phyloP scores from a whole-genome alignment of 805 yeast species.

The Saccharomycopsis sp. region DNA sequence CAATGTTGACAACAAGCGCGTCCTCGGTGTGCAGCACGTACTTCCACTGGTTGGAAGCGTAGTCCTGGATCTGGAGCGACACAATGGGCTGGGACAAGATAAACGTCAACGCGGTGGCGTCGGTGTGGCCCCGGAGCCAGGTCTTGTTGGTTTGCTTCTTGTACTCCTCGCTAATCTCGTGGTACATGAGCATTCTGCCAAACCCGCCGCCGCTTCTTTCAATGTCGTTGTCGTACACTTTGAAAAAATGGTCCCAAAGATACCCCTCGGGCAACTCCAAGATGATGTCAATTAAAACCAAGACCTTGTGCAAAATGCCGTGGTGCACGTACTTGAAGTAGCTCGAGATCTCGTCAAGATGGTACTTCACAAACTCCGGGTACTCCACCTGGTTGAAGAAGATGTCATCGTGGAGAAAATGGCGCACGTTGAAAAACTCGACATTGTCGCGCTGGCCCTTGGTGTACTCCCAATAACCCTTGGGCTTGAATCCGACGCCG shows the following conservation, averaged over 20 bases:
- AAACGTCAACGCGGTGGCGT: constrained; percentile 34
- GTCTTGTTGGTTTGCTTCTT: constrained; percentile 30
- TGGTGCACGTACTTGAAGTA: constrained; percentile 34
- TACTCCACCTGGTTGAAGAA: constrained; percentile 25
- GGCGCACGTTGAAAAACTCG: constrained; percentile 36
- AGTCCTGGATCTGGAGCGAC: constrained; percentile 33
- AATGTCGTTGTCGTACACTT: constrained; percentile 27
- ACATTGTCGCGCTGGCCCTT: constrained; percentile 37
- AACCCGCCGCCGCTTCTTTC: constrained; percentile 33
- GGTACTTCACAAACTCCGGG: constrained; percentile 34
- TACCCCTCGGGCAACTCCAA: constrained; percentile 41
- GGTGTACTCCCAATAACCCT: constrained; percentile 39
- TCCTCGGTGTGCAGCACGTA: constrained; percentile 31
- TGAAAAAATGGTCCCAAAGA: constrained; percentile 31
- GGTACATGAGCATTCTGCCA: constrained; percentile 33
- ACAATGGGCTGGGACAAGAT: constrained; percentile 35
- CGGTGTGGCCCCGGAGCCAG: constrained; percentile 42
- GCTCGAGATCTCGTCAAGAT: constrained; percentile 32
- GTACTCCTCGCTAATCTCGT: constrained; percentile 28
- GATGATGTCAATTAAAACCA: constrained; percentile 35
- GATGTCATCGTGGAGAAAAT: constrained; percentile 31
- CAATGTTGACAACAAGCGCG: constrained; percentile 34
- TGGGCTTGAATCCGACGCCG: constrained; percentile 40
- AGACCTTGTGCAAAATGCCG: constrained; percentile 31
- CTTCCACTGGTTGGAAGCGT: constrained; percentile 29